Conservation (phyloP, 2,329 filamentous ascomycete species). For the Endocalyx cinctus region DNA sequence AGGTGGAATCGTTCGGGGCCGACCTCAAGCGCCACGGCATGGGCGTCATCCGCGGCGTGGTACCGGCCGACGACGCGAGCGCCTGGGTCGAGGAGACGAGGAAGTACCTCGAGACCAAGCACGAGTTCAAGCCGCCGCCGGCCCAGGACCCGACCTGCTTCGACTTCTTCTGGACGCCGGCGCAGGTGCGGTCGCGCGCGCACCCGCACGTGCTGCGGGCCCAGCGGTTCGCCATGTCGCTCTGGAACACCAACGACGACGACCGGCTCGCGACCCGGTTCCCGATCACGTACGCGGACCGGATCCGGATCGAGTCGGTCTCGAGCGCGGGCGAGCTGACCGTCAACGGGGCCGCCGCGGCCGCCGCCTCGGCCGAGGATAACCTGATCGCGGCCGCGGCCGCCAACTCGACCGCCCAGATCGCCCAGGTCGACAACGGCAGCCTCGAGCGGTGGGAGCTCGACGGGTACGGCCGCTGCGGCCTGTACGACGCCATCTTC, state of each 20-base stretch:
- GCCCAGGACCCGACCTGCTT: constrained; percentile 63
- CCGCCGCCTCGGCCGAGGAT: constrained; percentile 22
- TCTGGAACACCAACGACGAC: constrained; percentile 56
- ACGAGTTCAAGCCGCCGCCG: constrained; percentile 49
- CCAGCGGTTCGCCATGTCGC: constrained; percentile 61
- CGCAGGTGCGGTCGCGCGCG: constrained; percentile 63
- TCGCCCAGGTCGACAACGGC: constrained; percentile 67
- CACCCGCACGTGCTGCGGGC: constrained; percentile 60
- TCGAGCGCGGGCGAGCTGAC: constrained; percentile 27
- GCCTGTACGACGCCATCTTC: constrained; percentile 51
- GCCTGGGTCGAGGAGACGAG: constrained; percentile 55
- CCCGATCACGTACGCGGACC: constrained; percentile 65
- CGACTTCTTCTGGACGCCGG: constrained; percentile 70
- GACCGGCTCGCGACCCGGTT: constrained; percentile 56
- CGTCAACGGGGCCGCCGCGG: constrained; percentile 20
- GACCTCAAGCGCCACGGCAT: constrained; percentile 59
- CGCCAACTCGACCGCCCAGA: constrained; percentile 42
- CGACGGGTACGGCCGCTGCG: constrained; percentile 58
- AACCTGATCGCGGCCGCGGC: constrained; percentile 26
- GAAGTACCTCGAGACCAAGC: constrained; percentile 50
- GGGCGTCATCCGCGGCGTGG: constrained; percentile 60
- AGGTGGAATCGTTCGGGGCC: constrained; percentile 50
- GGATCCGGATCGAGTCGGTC: constrained; percentile 60
- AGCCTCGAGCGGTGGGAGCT: constrained; percentile 69
- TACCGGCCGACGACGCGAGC: constrained; percentile 52